Evolutionary conservation across 441 rosid genomes (phyloP), one percentile per base, ranked within the genome.

Genomic region (Pelargonium australe): DNA sequence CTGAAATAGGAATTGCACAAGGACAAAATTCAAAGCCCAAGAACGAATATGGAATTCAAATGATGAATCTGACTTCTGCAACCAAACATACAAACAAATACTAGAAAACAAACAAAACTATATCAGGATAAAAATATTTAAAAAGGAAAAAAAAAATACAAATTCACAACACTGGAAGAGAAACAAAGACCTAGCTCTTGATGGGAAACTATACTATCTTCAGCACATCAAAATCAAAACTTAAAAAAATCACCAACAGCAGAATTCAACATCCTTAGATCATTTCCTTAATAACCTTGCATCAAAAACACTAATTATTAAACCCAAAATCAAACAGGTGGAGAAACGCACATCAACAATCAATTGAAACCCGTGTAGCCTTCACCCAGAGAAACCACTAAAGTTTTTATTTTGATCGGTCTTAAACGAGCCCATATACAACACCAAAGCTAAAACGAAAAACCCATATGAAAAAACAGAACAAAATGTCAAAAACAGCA

Each of bases 21-120:
- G 57, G 17, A 3, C 34, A 28, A 28, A 16, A 49, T 2, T 17
- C 51, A 68, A 66, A 55, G 67, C 70, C 17, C 64, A 9, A 68
- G 44, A 45, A 41, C 70, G 71, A 49, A 63, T 74, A 51, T 70
- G 73, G 45, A 72, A 49, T 49, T 51, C 44, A 7, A 37, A 19
- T 58, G 34, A 49, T 23, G 11, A 65, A 72, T 55, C 64, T 67
- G 10, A 9, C 8, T 5, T 58, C 70, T 55, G 58, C 37, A 4
- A 69, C 62, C 69, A 71, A 49, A 68, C 71, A 74, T 49, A 51
- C 34, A 13, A 13, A n/a, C 17, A 51, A 3, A 14, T 51, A 51
- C 58, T 0, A 14, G 58, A 51, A 51, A 70, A 66, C 57, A 58
- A 76, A 67, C 45, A 43, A 63, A 66, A 66, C 34, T 28, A 7